Base-by-base conservation (phyloP, 1,284 basidiomycete species). In the Gymnopus androsaceus region DNA sequence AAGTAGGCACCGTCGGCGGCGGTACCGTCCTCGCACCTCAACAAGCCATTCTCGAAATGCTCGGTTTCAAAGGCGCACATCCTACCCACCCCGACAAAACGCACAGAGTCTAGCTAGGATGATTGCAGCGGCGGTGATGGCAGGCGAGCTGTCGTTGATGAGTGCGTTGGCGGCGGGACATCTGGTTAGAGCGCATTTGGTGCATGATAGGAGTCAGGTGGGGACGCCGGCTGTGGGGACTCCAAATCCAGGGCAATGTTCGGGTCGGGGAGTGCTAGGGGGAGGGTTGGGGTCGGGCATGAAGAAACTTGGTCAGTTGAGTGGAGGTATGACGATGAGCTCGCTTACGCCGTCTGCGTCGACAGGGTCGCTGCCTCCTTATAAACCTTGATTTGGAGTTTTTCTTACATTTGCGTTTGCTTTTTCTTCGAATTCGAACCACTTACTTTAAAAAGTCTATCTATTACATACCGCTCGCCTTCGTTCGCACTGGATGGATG, bases 1-100 rank as follows among this genome's bases (percentile, higher is more conserved):
- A 98, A 75, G 94, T 96, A 45, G 95, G 95, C 46, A 99, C 96
- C 23, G 89, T 99, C 36, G 96, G 96, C 36, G 96, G 96, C 41
- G 96, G 96, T 37, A 99, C 96, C 0, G 83, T 95, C 50, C 87
- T 98, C 48, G 82, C 80, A 4, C 94, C 95, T 0, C 95, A 98
- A 71, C 81, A 84, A 47, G 85, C 90, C n/a, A 88, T 98, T 59
- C 84, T 98, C 59, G 92, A 96, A 56, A 85, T 98, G 87, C 87
- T 98, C 58, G 95, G 94, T 44, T 76, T 97, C 66, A 85, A 83
- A 54, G 95, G 95, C 53, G 90, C 95, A 0, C 90, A 98, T 71
- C 79, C 84, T 0, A 88, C 88, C 3, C 76, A 81, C 9, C 95
- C 95, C 0, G 95, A 1, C 80, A 85, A 67, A 96, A 98, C 69